phyloP scores from a whole-genome alignment of 148 eudicot species.

The Chenopodium quinoa region DNA sequence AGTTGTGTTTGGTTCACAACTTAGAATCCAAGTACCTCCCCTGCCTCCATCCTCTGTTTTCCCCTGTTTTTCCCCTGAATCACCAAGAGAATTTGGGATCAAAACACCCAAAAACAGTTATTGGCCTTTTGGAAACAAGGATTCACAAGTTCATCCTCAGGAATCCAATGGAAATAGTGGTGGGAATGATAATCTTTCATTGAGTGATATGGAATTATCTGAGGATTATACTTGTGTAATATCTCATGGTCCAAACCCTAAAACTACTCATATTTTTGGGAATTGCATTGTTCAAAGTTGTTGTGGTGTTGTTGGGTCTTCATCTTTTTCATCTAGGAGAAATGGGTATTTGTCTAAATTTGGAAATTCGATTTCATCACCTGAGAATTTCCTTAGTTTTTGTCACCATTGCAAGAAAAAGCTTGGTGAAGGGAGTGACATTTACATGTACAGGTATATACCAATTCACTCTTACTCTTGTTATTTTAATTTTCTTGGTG shows the following conservation, averaged over 20 bases:
- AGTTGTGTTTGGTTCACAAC: slow-evolving; percentile 70
- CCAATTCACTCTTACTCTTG: background rate
- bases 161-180: background rate
- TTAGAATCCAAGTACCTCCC: slow-evolving; percentile 70
- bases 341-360: slow-evolving; percentile 28
- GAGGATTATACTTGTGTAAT: slow-evolving; percentile 97
- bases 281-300: slow-evolving; percentile 70
- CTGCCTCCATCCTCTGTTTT: slow-evolving; percentile 26
- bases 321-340: slow-evolving; percentile 27
- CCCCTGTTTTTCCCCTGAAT: slow-evolving; percentile 43
- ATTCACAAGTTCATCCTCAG: slow-evolving; percentile 28
- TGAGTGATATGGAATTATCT: slow-evolving; percentile 71
- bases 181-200: slow-evolving; percentile 33
- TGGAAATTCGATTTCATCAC: slow-evolving; percentile 26
- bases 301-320: slow-evolving; percentile 38
- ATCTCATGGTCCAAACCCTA: slow-evolving; percentile 90
- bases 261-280: slow-evolving; percentile 74
- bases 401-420: slow-evolving; percentile 66
- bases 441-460: slow-evolving; percentile 75
- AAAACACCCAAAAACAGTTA: slow-evolving; percentile 47
- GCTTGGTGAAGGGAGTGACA: slow-evolving; percentile 67
- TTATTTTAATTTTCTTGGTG: background rate
- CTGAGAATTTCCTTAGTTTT: slow-evolving; percentile 53
- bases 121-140: slow-evolving; percentile 21
- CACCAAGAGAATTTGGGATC: slow-evolving; percentile 71